Base-by-base conservation (phyloP, 2,329 filamentous ascomycete species). In the Clonostachys sp. region DNA sequence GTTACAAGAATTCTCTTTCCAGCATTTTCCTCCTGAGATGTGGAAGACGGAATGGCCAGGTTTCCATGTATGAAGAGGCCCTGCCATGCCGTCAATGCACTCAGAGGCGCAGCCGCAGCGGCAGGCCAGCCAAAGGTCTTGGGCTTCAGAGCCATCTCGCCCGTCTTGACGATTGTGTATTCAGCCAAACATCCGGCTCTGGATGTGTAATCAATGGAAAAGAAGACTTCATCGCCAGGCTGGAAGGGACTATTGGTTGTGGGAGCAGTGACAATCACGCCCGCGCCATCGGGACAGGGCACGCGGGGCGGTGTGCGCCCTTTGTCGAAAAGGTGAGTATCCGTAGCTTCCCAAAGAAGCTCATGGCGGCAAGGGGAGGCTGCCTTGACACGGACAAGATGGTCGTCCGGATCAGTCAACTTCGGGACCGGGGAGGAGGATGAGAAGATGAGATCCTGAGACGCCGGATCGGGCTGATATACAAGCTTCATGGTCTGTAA, bases 1-100 rank as follows among this genome's bases (percentile, higher is more conserved):
- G 42, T 44, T 16, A 44, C 41, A 4, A 42, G 20, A 24, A 42
- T 13, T 12, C 14, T 24, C 41, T 9, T 17, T 8, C 41, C 20
- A 16, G n/a, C 20, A 5, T 42, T 24, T 14, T 17, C 41, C 41
- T 42, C 24, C 20, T 16, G n/a, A 4, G 18, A 16, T 7, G 30
- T n/a, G 12, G 30, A 4, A 30, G 24, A 30, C 9, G 24, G 24
- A 30, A 30, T 4, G 9, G 24, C 16, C 34, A 70, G 50, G 8
- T 42, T 51, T 1, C 64, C 64, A 17, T 67, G 61, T 9, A 55
- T 47, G 48, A 72, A 74, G 18, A 72, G 49, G 8, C 57, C 60
- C 52, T 72, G 69, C 48, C 61, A 68, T 5, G 68, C 69, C 1
- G 69, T 72, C 33, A 71, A 51, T 12, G 69, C 65, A 46, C 64